Conservation (phyloP, 768 basidiomycete species). For the Rhizopogon rudus region DNA sequence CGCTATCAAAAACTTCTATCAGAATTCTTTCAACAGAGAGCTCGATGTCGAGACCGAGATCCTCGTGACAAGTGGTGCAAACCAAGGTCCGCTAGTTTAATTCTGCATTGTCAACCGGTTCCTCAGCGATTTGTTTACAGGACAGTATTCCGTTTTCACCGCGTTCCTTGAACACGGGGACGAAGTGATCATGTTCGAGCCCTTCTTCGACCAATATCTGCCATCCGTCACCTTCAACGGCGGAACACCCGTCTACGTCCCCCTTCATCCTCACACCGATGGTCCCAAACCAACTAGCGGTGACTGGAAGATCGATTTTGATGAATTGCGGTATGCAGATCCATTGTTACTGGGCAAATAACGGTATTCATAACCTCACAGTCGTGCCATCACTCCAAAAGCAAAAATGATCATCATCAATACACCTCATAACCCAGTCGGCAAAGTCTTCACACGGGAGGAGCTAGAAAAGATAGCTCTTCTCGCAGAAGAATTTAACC, state of each 20-base stretch:
- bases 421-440: constrained; percentile 97
- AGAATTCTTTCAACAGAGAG: constrained; percentile 57
- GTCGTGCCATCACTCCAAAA: constrained; percentile 78
- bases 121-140: constrained; percentile 33
- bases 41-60: constrained; percentile 87
- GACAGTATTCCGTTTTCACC: constrained; percentile 89
- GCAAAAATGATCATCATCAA: constrained; percentile 96
- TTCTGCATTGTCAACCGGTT: background rate
- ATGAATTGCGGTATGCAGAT: constrained; percentile 68
- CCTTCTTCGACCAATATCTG: constrained; percentile 95
- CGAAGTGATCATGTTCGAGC: constrained; percentile 98
- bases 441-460: constrained; percentile 84
- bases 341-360: background rate
- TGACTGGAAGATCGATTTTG: constrained; percentile 89
- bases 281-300: constrained; percentile 47
- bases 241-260: constrained; percentile 90
- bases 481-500: constrained; percentile 87
- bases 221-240: constrained; percentile 93
- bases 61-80: constrained; percentile 92
- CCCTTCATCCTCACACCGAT: constrained; percentile 79
- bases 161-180: constrained; percentile 91
- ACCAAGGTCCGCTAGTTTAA: constrained; percentile 62
- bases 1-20: constrained; percentile 81
- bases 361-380: constrained; percentile 18
- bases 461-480: constrained; percentile 86